These are phyloP conservation scores for Begonia peltatifolia DNA, from an alignment of 306 rosid genomes.

Conservation along the genomic window DNA sequence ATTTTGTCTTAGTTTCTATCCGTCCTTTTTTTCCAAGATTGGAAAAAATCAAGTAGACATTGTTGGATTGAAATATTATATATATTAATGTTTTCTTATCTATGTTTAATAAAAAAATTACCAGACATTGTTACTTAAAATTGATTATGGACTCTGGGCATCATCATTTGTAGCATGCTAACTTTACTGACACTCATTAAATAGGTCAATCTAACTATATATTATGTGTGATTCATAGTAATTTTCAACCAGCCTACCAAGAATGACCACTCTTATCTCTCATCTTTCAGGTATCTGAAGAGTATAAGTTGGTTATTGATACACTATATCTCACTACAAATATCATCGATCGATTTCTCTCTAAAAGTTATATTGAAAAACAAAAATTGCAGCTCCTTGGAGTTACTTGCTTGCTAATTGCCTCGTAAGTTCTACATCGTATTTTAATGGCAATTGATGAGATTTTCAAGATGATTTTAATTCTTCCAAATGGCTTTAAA, in stretches of 20 bases:
- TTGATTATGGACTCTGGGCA: no score
- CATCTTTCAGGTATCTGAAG: constrained; percentile 79
- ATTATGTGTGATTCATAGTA: neutral
- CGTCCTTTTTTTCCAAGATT: no score
- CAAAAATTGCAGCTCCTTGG: constrained; percentile 83
- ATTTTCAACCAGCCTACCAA: neutral
- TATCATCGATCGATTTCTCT: constrained; percentile 86
- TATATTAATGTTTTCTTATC: no score
- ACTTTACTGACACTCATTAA: no score
- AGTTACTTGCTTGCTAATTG: constrained; percentile 70
- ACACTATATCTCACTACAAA: constrained; percentile 84
- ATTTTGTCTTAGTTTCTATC: no score
- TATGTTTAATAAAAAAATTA: no score
- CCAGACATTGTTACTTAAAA: neutral
- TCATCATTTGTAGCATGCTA: no score
- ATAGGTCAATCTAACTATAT: no score
- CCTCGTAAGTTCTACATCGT: constrained; percentile 57
- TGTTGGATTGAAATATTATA: no score
- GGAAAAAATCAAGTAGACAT: no score
- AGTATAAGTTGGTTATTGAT: constrained; percentile 69
- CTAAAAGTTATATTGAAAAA: constrained; percentile 34
- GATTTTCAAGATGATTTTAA: neutral
- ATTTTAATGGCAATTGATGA: neutral
- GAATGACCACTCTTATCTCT: neutral
- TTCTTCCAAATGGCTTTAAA: neutral